Conservation (phyloP, 116 monocot genomes). For the Posidonia oceanica region DNA sequence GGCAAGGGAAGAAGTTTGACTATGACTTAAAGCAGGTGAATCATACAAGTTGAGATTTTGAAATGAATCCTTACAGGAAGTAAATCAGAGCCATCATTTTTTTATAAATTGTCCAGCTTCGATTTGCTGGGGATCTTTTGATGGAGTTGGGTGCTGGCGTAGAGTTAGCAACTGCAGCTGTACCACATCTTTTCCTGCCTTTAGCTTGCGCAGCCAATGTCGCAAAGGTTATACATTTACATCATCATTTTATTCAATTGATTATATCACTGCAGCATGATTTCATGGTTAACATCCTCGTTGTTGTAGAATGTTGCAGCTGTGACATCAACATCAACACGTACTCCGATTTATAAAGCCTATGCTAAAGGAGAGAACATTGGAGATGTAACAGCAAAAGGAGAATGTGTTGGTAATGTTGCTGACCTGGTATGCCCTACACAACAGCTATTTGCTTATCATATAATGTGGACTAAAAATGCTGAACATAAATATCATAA, state of each 20-base stretch:
- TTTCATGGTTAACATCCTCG: neutral
- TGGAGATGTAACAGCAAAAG: slow-evolving; percentile 98
- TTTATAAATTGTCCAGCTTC: slow-evolving; percentile 35
- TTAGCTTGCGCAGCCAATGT: slow-evolving; percentile 97
- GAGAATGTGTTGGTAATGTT: slow-evolving; percentile 96
- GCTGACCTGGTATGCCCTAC: slow-evolving; percentile 78
- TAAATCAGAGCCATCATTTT: neutral
- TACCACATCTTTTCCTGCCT: slow-evolving; percentile 88
- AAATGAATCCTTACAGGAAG: slow-evolving; percentile 1
- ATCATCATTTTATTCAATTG: neutral
- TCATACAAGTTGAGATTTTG: neutral
- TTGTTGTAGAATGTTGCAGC: slow-evolving; percentile 82
- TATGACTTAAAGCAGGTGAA: slow-evolving; percentile 95
- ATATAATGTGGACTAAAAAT: too few relatives aligned
- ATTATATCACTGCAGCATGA: neutral
- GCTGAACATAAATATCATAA: too few relatives aligned
- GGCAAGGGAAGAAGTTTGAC: slow-evolving; percentile 98
- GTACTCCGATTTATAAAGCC: slow-evolving; percentile 98
- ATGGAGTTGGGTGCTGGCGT: slow-evolving; percentile 95
- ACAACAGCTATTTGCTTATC: neutral
- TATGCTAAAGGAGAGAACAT: slow-evolving; percentile 98
- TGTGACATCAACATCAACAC: slow-evolving; percentile 91
- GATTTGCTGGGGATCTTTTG: slow-evolving; percentile 85
- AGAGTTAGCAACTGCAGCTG: slow-evolving; percentile 80
- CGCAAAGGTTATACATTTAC: slow-evolving; percentile 46